Base-by-base conservation (phyloP, 345 rosid species). In the Erucastrum elatum region DNA sequence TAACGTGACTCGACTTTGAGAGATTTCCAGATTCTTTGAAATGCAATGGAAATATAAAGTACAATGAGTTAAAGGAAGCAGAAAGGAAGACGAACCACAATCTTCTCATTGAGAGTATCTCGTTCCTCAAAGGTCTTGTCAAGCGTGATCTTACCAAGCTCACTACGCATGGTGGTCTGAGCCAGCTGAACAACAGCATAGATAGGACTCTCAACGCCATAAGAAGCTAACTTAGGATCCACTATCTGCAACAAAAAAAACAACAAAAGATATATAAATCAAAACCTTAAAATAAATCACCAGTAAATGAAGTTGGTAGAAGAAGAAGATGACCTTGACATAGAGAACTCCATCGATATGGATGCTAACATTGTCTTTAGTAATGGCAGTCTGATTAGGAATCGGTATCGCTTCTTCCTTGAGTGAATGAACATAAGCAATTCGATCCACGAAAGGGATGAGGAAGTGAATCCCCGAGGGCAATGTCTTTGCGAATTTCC, bases 51-150 rank as follows among this genome's bases (percentile, higher is more conserved):
- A 26, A 17, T 3, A 17, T 3, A 8, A 72, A 56, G 62, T 17
- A 66, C 1, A 13, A 12, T 6, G 4, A 78, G 61, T n/a, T 15
- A 4, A 27, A 58, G 37, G 15, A 81, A 66, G 61, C 21, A 51
- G 21, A 60, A 4, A 6, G 53, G 33, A 37, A 77, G 21, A 76
- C 90, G 41, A 74, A 95, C 99, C 92, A 96, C 99, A 64, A 95
- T 95, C 91, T 91, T 91, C 59, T 88, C 96, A 70, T 93, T 95
- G 51, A 95, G 96, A 6, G 93, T 91, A 75, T 93, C 99, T 64
- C 99, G 80, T 84, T 91, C 99, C 79, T 91, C 99, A 27, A 95
- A 95, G 51, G 98, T 95, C 89, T 95, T 93, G 82, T 95, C 99
- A 61, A 95, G 98, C 0, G 98, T 91, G 59, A 95, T 95, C 78